Percentiles rank a stretch among this genome's conserved stretches.
Evolutionary conservation across 495 filamentous ascomycete species (phyloP).

Genomic region (Neurospora sp.): DNA sequence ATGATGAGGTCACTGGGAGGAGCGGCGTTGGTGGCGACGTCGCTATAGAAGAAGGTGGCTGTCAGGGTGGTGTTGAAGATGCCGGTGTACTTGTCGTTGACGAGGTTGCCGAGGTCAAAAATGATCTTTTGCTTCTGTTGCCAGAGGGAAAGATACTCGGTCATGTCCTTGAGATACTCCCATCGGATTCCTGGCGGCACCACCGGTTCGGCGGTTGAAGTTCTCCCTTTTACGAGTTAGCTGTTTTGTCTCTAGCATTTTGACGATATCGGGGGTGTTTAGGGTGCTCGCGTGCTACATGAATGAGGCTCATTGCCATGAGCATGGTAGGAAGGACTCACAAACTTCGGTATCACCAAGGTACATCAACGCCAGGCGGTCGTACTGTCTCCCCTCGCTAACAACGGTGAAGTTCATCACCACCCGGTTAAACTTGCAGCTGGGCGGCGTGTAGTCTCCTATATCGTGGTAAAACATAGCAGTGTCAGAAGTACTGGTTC

Average conservation of each 20-base stretch:
- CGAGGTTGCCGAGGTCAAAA: slow-evolving; percentile 72
- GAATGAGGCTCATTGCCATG: background rate
- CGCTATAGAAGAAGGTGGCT: slow-evolving; percentile 57
- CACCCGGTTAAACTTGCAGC: slow-evolving; percentile 66
- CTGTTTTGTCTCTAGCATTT: background rate
- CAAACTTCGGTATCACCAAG: slow-evolving; percentile 74
- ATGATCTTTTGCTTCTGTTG: slow-evolving; percentile 60
- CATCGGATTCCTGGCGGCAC: slow-evolving; percentile 51
- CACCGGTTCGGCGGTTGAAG: slow-evolving; percentile 79
- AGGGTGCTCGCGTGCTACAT: background rate
- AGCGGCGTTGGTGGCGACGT: slow-evolving; percentile 24
- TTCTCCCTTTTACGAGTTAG: slow-evolving; percentile 34
- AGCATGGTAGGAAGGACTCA: slow-evolving; percentile 3
- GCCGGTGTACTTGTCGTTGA: slow-evolving; percentile 68
- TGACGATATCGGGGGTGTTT: background rate
- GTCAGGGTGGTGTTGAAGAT: slow-evolving; percentile 73
- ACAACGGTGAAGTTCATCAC: slow-evolving; percentile 74
- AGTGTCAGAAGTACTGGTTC: background rate
- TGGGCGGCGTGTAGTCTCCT: slow-evolving; percentile 60
- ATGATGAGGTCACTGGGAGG: slow-evolving; percentile 57
- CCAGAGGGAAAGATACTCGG: slow-evolving; percentile 60
- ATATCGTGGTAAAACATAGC: background rate
- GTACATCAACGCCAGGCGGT: slow-evolving; percentile 71
- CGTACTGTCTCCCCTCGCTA: slow-evolving; percentile 66
- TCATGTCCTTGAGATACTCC: slow-evolving; percentile 81